Evolutionary conservation across 371 early-diverging fungal genomes (phyloP), one percentile per base, ranked within the genome.

Genomic region (Choanephora cucurbitarum): DNA sequence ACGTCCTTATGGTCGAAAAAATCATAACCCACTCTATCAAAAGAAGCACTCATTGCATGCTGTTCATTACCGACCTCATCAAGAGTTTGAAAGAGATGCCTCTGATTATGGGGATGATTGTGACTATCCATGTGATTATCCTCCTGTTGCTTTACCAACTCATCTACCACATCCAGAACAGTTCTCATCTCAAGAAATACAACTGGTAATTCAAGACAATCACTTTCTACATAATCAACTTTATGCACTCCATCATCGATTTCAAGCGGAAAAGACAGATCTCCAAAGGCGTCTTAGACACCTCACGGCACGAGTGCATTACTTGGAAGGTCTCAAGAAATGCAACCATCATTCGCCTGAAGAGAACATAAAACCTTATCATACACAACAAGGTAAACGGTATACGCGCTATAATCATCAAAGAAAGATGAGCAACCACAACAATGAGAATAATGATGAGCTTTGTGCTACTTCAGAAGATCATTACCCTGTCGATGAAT

Each of bases 221-320:
- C 44, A 45, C 11, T 19, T 33, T 11, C 50, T 64, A 34, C 41
- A 18, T 13, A 21, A 41, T 3, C 56, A 61, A 15, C 5, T 61
- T 0, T 34, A 61, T n/a, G 24, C 39, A 0, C 39, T 61, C 32
- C 32, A 17, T 5, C 47, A 50, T 52, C 56, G 55, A 41, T 61
- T 61, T 32, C 39, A 50, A 5, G 28, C 42, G 18, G 64, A 64
- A 13, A 50, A 42, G 28, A 31, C 50, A 21, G 55, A 58, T 23
- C 40, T 58, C n/a, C 58, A 64, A 14, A 44, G 64, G 11, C 54
- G 54, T 13, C 43, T 64, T 21, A 18, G 58, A 4, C 55, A 58
- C 43, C 42, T 53, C 1, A 49, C 48, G 17, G 58, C 64, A 7
- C 34, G 64, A 6, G 55, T 55, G 8, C 49, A 55, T 10, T 64